Evolutionary conservation across 1,284 basidiomycete species (phyloP).

Genomic region (Takashimella tepidaria): DNA sequence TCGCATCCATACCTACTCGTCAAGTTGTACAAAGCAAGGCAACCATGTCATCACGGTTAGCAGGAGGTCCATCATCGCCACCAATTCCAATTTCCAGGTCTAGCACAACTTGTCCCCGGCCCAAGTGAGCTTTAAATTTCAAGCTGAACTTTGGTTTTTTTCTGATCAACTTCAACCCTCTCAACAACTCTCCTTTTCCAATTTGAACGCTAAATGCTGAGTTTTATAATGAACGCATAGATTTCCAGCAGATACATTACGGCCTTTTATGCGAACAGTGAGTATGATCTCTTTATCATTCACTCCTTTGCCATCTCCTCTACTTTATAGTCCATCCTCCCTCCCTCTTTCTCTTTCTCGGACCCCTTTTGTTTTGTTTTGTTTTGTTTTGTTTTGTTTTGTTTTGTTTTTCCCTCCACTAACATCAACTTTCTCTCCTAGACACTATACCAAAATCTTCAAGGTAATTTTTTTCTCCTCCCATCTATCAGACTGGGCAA

Average conservation of each 20-base stretch:
- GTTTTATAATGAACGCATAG: conserved; percentile 7
- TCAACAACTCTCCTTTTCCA: not conserved
- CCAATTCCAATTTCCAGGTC: not conserved
- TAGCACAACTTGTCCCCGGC: not conserved
- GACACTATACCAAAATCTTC: conserved; percentile 14
- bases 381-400: too few relatives aligned
- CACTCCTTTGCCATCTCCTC: too few relatives aligned
- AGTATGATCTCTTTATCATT: conserved; percentile 8
- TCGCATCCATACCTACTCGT: not conserved
- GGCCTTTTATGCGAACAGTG: conserved; percentile 32
- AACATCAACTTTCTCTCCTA: too few relatives aligned
- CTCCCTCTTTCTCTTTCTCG: not conserved
- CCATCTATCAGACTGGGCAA: too few relatives aligned
- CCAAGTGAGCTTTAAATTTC: too few relatives aligned
- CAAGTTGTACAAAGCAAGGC: not conserved
- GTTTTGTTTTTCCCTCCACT: too few relatives aligned
- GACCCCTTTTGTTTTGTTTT: not conserved
- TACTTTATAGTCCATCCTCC: too few relatives aligned
- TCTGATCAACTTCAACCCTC: not conserved
- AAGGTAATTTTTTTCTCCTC: too few relatives aligned
- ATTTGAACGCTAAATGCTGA: not conserved
- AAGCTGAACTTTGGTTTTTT: too few relatives aligned
- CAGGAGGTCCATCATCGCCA: not conserved
- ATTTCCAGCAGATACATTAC: conserved; percentile 32
- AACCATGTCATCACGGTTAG: not conserved